Percentiles rank a stretch among this genome's conserved stretches.
These are phyloP conservation scores for Penicillium sp. DNA, from an alignment of 2,329 filamentous ascomycete genomes.

Conservation along the genomic window DNA sequence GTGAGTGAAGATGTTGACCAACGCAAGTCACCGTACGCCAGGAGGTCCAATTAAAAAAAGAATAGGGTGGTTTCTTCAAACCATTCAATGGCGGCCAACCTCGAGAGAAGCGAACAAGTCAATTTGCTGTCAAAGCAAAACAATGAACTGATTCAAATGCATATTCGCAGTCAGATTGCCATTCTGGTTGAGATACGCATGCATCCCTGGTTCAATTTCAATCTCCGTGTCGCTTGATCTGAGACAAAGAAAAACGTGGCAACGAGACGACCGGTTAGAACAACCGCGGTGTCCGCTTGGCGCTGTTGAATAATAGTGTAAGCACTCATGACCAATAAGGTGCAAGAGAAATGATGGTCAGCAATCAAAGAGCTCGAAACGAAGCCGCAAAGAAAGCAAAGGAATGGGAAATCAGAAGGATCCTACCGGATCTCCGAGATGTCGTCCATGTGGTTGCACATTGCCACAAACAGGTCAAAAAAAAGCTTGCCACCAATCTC, in stretches of 20 bases:
- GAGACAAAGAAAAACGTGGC: conserved; percentile 4
- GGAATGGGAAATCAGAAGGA: conserved; percentile 29
- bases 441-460: conserved; percentile 98
- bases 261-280: conserved; percentile 45
- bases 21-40: conserved; percentile 31
- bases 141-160: conserved; percentile 21
- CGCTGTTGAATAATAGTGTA: conserved; percentile 36
- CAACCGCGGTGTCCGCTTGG: conserved; percentile 53
- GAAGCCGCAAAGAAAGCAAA: conserved; percentile 3
- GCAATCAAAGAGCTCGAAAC: conserved; percentile 11
- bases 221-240: conserved; percentile 33
- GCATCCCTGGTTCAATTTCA: conserved; percentile 18
- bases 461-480: conserved; percentile 96
- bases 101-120: conserved; percentile 44
- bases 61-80: conserved; percentile 35
- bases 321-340: conserved; percentile 17
- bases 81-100: conserved; percentile 49
- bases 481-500: conserved; percentile 91
- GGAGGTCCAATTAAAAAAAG: conserved; percentile 27
- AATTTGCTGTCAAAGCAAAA: conserved; percentile 28
- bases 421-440: conserved; percentile 80
- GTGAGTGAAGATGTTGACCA: conserved; percentile 24
- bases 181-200: conserved; percentile 35
- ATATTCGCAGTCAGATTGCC: conserved; percentile 34
- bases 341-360: conserved; percentile 7